Base-by-base conservation (phyloP, 2,329 filamentous ascomycete species). In the Lasiodiplodia gonubiensis region DNA sequence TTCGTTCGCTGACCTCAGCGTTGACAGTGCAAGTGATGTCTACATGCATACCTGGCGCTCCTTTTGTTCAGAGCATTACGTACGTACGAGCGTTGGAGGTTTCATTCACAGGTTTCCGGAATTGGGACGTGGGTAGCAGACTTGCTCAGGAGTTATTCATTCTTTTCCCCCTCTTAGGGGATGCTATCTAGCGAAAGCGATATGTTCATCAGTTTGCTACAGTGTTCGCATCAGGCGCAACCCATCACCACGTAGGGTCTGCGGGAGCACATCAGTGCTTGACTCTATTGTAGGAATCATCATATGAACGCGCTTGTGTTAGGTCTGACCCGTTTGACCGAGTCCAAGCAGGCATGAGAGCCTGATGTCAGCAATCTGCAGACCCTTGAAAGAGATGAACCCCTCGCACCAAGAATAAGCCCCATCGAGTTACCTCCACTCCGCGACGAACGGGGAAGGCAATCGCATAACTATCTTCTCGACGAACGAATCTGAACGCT, bases 331-430 rank as follows among this genome's bases (percentile, higher is more conserved):
- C 86, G 86, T 91, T 88, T 81, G 88, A 91, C 84, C 86, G 86
- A 87, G 86, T 87, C 84, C 78, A 76, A 75, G 74, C 75, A 75
- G 59, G 49, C 57, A 21, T 3, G 7, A 33, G 21, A 77, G 74
- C 71, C 72, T 71, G 71, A 69, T 72, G 72, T 57, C 73, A 75
- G 78, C 79, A 71, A 75, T 76, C 74, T 69, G 74, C 80, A 79
- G 78, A 82, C 81, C 80, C 80, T 75, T 78, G 79, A 80, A 79
- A 75, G 69, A 68, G 73, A 72, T 80, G 84, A 84, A 86, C 91
- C 91, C 91, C 93, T 97, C 93, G 94, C 91, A 87, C 93, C 94
- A 91, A 97, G 93, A 97, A 97, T 98, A 93, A 97, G 94, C 94
- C 94, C 94, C 94, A 97, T 98, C 93, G 94, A 97, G 94, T 98